A percentile compares a stretch with the other conserved stretches of the same genome.
Conservation (phyloP, 2,329 filamentous ascomycete genomes). For the Botrytis cinerea region DNA sequence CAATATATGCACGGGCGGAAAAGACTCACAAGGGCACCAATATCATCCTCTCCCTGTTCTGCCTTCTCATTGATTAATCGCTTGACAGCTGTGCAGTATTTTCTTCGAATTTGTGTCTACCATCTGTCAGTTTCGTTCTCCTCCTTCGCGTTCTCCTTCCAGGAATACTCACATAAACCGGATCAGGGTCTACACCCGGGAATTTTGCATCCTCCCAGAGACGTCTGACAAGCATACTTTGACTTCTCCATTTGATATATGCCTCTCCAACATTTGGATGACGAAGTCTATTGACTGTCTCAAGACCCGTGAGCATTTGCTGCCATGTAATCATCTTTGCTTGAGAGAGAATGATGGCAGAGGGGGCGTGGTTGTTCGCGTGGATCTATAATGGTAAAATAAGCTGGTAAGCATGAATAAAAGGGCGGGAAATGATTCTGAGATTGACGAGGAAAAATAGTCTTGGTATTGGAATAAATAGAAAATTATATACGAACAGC, state of each 20-base stretch:
- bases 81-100: background rate
- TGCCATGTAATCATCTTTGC: background rate
- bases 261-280: background rate
- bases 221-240: slow-evolving; percentile 11
- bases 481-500: background rate
- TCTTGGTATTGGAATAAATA: background rate
- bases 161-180: background rate
- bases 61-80: background rate
- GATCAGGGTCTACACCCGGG: background rate
- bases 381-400: background rate
- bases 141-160: rapidly evolving
- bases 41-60: background rate
- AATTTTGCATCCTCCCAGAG: background rate
- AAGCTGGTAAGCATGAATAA: background rate
- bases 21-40: background rate
- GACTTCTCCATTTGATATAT: slow-evolving; percentile 15
- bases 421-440: background rate
- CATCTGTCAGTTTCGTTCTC: background rate
- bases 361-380: background rate
- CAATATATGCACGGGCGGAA: too few species aligned
- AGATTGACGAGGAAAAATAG: background rate
- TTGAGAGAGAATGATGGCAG: background rate
- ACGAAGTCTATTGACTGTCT: background rate
- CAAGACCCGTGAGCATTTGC: background rate
- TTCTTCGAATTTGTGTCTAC: background rate